Conservation (phyloP, 75 land plant species). For the Ceratopteris richardii region DNA sequence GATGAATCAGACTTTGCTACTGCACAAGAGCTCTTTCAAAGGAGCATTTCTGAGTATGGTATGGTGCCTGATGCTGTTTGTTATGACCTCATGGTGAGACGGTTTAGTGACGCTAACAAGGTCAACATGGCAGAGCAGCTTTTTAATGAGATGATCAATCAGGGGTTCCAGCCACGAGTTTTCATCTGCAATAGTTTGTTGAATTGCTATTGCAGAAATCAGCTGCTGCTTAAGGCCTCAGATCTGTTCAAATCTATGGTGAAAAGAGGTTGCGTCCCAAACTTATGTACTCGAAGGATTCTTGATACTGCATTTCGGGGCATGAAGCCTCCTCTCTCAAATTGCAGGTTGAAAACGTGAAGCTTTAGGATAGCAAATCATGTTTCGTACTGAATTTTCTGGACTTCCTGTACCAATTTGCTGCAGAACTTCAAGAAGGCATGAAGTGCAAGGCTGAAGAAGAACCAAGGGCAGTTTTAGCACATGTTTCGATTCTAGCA, state of each 20-base stretch:
- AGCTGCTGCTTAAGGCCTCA: not conserved
- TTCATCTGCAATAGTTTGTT: not conserved
- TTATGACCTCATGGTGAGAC: constrained; percentile 14
- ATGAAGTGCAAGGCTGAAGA: too few relatives aligned
- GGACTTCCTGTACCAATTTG: too few relatives aligned
- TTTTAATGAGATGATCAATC: constrained; percentile 39
- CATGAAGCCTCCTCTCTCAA: not conserved
- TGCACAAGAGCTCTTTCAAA: constrained; percentile 22
- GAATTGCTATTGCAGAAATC: not conserved
- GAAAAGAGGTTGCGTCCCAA: not conserved
- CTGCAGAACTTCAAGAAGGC: too few relatives aligned
- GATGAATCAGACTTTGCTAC: constrained; percentile 2
- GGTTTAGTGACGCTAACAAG: constrained; percentile 20
- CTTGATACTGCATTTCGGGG: constrained; percentile 1
- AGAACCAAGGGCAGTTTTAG: too few relatives aligned
- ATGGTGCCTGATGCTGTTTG: constrained; percentile 2
- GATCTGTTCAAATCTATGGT: not conserved
- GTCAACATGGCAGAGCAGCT: constrained; percentile 22
- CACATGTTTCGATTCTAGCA: too few relatives aligned
- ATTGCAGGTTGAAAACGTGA: too few relatives aligned
- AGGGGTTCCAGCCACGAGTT: constrained; percentile 19
- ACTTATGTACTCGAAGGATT: not conserved
- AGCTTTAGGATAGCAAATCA: too few relatives aligned
- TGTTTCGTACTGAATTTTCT: too few relatives aligned
- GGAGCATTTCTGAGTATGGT: constrained; percentile 23